Conservation (phyloP, 1,284 basidiomycete species). For the Boletus nobilissimus region DNA sequence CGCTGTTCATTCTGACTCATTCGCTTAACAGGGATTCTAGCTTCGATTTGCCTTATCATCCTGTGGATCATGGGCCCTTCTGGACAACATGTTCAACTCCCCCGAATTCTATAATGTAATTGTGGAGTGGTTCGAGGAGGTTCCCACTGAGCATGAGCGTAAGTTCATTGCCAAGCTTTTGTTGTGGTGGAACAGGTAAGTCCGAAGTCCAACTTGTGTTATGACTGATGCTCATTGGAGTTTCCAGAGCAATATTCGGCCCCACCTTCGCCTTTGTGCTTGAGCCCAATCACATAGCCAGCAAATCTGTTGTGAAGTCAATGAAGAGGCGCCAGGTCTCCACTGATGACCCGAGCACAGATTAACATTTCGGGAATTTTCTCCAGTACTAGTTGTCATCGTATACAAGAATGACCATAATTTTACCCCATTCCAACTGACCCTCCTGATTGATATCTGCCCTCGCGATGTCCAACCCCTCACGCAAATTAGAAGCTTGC, state of each 20-base stretch:
- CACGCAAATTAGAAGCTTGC: too few species aligned
- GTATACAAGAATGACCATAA: neutral
- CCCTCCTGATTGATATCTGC: neutral
- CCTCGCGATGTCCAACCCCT: too few species aligned
- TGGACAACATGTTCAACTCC: neutral
- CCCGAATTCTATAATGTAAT: neutral
- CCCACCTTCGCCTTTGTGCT: neutral
- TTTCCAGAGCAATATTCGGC: neutral
- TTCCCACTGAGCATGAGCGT: neutral
- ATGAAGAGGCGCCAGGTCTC: neutral
- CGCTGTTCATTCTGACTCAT: neutral
- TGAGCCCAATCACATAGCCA: neutral
- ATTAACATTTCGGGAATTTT: neutral
- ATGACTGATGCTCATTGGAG: neutral
- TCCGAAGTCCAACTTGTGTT: neutral
- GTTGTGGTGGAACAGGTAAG: slow-evolving; percentile 9
- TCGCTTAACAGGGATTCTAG: neutral
- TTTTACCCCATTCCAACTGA: neutral
- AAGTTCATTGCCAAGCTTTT: neutral
- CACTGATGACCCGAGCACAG: too few species aligned
- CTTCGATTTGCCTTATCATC: neutral
- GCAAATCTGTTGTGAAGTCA: neutral
- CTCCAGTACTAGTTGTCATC: neutral
- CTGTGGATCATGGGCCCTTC: slow-evolving; percentile 5
- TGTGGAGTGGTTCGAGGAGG: slow-evolving; percentile 1